Base-by-base conservation (phyloP, 257 asterid genomes). In the Fraxinus anomala region DNA sequence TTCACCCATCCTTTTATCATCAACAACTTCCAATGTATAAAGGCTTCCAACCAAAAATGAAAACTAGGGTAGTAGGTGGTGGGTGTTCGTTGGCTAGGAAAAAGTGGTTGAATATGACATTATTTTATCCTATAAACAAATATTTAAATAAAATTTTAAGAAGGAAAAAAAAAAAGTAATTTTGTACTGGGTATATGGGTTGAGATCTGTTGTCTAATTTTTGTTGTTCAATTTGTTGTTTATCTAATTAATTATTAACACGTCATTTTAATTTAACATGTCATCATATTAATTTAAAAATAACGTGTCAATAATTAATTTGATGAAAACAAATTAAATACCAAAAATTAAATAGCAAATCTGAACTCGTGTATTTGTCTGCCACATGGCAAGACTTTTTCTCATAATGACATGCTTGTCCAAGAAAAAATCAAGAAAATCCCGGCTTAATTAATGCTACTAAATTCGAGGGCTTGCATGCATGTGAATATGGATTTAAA, bases 11-110 rank as follows among this genome's bases (percentile, higher is more conserved):
- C 34, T 23, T 63, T 63, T 54, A 19, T 54, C 69, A 12, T 63
- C 69, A 63, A 63, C 69, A 63, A 63, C 69, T 63, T 23, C 69
- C 69, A 26, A 63, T 63, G 69, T 23, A 63, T 11, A 63, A 63
- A 63, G 69, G 69, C 33, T 63, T 63, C 69, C 16, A 63, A 54
- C 19, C 34, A 24, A 63, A 56, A 63, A 63, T 63, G 69, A 63
- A 63, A 63, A 63, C 69, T 23, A 63, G 69, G 34, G 17, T 26
- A 3, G 61, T 51, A 14, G 14, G 17, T 51, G 65, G 68, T 61
- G 19, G 69, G 34, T 23, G 69, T 24, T 63, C 7, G 9, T 63
- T 10, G 34, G 26, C 5, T 40, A 11, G 49, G 49, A 63, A 11
- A 26, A 63, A 26, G 31, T 21, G 33, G 2, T 63, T 26, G 69